These are phyloP conservation scores for Wickerhamomyces rabaulensis DNA, from an alignment of 805 yeast genomes.

Conservation along the genomic window DNA sequence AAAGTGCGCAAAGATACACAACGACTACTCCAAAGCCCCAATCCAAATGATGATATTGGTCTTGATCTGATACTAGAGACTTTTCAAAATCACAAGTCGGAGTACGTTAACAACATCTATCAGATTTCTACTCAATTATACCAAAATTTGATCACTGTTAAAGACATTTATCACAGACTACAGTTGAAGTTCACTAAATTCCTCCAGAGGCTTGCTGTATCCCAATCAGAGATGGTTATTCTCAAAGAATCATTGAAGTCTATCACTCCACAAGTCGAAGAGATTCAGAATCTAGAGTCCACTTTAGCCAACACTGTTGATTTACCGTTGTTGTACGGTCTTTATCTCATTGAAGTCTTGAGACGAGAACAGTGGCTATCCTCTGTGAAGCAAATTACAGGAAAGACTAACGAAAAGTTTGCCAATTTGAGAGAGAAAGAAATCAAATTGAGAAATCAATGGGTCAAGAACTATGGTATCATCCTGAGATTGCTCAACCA, in stretches of 20 bases:
- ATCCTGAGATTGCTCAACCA: constrained; percentile 32
- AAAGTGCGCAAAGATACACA: constrained; percentile 21
- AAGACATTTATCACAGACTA: constrained; percentile 27
- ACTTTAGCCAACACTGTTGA: constrained; percentile 43
- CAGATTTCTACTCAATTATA: constrained; percentile 31
- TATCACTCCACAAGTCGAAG: constrained; percentile 14
- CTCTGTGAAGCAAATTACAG: constrained; percentile 20
- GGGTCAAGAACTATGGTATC: constrained; percentile 59
- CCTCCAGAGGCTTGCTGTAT: constrained; percentile 11
- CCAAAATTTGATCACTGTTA: constrained; percentile 27
- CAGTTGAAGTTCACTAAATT: constrained; percentile 12
- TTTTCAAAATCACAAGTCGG: constrained; percentile 20
- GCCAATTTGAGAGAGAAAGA: constrained; percentile 56
- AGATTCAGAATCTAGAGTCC: constrained; percentile 21
- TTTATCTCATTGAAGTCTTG: constrained; percentile 56
- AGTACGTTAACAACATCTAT: constrained; percentile 28
- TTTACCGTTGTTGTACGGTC: constrained; percentile 66
- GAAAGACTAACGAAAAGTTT: constrained; percentile 49
- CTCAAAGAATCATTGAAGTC: constrained; percentile 20
- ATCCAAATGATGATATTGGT: constrained; percentile 14
- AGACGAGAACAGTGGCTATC: constrained; percentile 54
- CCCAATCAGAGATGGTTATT: constrained; percentile 17
- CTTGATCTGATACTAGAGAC: constrained; percentile 20
- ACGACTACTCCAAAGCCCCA: constrained; percentile 11
- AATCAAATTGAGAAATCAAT: constrained; percentile 44